Conservation (phyloP, 768 basidiomycete species). For the Leccinum barrowsii region DNA sequence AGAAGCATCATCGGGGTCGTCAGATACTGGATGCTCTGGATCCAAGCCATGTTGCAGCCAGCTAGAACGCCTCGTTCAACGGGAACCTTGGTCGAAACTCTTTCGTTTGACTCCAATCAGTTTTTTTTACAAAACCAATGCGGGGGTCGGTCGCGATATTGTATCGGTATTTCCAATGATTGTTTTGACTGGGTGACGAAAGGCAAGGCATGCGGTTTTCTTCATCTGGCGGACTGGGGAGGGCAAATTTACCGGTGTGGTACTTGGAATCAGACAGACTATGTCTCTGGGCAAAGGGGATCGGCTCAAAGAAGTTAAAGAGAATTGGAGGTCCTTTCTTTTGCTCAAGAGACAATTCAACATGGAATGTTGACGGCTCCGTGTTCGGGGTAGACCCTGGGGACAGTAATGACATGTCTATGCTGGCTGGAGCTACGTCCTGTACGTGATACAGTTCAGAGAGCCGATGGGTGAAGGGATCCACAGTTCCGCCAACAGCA, state of each 20-base stretch:
- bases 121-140: constrained; percentile 59
- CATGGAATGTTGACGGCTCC: constrained; percentile 50
- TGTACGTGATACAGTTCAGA: constrained; percentile 23
- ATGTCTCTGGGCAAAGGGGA: constrained; percentile 68
- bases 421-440: constrained; percentile 28
- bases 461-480: constrained; percentile 19
- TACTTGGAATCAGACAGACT: constrained; percentile 71
- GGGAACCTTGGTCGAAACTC: constrained; percentile 34
- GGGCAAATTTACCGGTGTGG: constrained; percentile 63
- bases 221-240: constrained; percentile 62
- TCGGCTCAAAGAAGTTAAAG: constrained; percentile 58
- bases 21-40: constrained; percentile 31
- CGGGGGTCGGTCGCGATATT: constrained; percentile 66
- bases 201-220: constrained; percentile 33
- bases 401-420: constrained; percentile 48
- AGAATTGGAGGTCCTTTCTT: constrained; percentile 13
- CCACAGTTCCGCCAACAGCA: constrained; percentile 22
- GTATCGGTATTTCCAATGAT: constrained; percentile 54
- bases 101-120: constrained; percentile 72
- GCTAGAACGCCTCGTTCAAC: constrained; percentile 35
- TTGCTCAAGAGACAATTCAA: constrained; percentile 40
- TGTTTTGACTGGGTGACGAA: constrained; percentile 16
- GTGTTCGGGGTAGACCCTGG: constrained; percentile 50
- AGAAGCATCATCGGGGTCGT: constrained; percentile 36
- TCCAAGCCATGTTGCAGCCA: constrained; percentile 54